Base-by-base conservation (phyloP, 148 eudicot genomes). In the Arctostaphylos glauca region DNA sequence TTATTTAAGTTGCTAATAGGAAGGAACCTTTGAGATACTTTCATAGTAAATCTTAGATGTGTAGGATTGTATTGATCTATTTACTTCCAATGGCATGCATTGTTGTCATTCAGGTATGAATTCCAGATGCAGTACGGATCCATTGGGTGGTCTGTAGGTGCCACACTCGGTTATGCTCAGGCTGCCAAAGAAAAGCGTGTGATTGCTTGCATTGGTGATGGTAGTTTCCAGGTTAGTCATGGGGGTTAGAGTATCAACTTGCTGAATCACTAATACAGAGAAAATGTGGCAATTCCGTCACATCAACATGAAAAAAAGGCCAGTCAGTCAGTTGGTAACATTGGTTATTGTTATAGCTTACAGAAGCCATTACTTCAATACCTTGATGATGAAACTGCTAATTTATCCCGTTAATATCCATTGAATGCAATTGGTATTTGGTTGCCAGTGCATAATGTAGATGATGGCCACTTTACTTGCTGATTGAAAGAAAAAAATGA, bases 41-140 rank as follows among this genome's bases (percentile, higher is more conserved):
- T 55, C 23, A 53, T 9, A 44, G 23, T 23, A 31, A 82, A 1
- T 15, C 3, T 9, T 47, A 2, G 23, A 21, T 66, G 66, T 9
- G 25, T n/a, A 14, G 56, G 49, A n/a, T 48, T 14, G 18, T 76
- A 50, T 23, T 47, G 15, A 48, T 18, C 31, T 59, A 52, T 41
- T 67, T 67, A 7, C 9, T 38, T 49, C n/a, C 16, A 23, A 70
- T 74, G 9, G 25, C 73, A 52, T 62, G 52, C 23, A 2, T 50
- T 12, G 8, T 78, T 76, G 79, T 23, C 56, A 13, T 85, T 23
- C 86, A 93, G 97, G 85, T 94, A 82, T 76, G 97, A 94, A 59
- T 94, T 94, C 78, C 95, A 94, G 81, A 92, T 94, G 97, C 97
- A 93, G 49, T 93, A 91, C 81, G 97, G 97, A 80, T 93, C 96